These are phyloP conservation scores for Lactarius hatsudake DNA, from an alignment of 768 basidiomycete genomes.

Conservation along the genomic window DNA sequence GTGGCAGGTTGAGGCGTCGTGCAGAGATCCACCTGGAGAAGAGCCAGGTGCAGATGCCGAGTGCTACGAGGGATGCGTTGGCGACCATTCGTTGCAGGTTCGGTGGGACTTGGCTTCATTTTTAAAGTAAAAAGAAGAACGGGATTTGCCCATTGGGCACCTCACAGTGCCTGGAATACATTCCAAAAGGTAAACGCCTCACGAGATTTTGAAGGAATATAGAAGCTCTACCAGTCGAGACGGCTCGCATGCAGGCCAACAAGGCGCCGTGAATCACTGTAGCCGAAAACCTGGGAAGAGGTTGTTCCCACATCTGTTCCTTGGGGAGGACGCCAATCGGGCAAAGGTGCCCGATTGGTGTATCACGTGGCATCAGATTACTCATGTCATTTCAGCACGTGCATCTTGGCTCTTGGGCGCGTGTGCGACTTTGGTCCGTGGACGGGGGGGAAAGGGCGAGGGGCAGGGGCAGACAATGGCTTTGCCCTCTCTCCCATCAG, in stretches of 20 bases:
- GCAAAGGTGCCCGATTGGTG: constrained; percentile 8
- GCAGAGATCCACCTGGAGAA: constrained; percentile 25
- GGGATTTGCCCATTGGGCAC: not conserved
- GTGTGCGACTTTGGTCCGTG: not conserved
- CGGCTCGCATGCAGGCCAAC: no score
- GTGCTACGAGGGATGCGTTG: constrained; percentile 3
- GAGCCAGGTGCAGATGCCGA: constrained; percentile 21
- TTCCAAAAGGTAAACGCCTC: not conserved
- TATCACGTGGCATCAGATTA: not conserved
- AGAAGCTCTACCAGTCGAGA: no score
- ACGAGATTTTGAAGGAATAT: not conserved
- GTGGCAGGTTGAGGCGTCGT: constrained; percentile 29
- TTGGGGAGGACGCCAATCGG: constrained; percentile 3
- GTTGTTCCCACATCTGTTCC: not conserved
- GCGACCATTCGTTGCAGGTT: not conserved
- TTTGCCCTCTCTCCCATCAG: not conserved
- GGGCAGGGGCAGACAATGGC: not conserved
- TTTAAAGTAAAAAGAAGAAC: constrained; percentile 6
- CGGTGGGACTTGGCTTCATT: not conserved
- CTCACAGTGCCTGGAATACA: constrained; percentile 16
- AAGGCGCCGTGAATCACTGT: no score
- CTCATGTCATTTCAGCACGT: not conserved
- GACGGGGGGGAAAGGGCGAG: not conserved
- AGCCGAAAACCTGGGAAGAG: constrained; percentile 10
- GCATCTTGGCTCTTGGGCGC: not conserved